Percentiles rank a stretch among this genome's conserved stretches.
Evolutionary conservation across 495 filamentous ascomycete genomes (phyloP).

Genomic region (Diplogelasinospora grovesii): DNA sequence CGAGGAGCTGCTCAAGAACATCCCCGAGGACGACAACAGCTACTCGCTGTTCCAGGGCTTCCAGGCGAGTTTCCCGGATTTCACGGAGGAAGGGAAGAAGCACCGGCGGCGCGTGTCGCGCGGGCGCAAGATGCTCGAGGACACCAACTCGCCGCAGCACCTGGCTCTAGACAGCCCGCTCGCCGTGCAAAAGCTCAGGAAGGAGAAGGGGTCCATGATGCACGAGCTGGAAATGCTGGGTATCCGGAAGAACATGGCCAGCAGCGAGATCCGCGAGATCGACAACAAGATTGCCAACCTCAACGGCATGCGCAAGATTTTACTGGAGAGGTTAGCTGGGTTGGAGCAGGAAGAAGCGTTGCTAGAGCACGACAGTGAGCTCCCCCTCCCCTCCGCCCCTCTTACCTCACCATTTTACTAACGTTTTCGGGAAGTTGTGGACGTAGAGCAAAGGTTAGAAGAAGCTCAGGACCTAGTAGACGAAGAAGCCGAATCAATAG

Average conservation of each 20-base stretch:
- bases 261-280: constrained; percentile 90
- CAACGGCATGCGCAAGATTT: constrained; percentile 87
- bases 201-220: constrained; percentile 67
- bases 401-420: constrained; percentile 15
- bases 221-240: constrained; percentile 86
- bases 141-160: constrained; percentile 40
- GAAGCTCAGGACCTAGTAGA: constrained; percentile 71
- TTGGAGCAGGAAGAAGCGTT: constrained; percentile 89
- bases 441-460: constrained; percentile 80
- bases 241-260: constrained; percentile 95
- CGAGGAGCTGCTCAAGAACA: constrained; percentile 80
- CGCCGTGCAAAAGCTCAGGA: constrained; percentile 61
- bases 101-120: constrained; percentile 65
- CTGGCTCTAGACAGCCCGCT: constrained; percentile 55
- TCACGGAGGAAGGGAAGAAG: constrained; percentile 57
- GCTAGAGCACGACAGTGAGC: constrained; percentile 77
- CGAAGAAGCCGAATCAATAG: constrained; percentile 60
- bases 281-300: constrained; percentile 95
- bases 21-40: constrained; percentile 74
- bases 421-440: constrained; percentile 51
- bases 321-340: constrained; percentile 80
- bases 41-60: constrained; percentile 98
- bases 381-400: neutral
- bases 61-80: constrained; percentile 79
- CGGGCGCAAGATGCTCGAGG: constrained; percentile 66